Conservation (phyloP, 73 alveolate genomes). For the Paramecium caudatum region DNA sequence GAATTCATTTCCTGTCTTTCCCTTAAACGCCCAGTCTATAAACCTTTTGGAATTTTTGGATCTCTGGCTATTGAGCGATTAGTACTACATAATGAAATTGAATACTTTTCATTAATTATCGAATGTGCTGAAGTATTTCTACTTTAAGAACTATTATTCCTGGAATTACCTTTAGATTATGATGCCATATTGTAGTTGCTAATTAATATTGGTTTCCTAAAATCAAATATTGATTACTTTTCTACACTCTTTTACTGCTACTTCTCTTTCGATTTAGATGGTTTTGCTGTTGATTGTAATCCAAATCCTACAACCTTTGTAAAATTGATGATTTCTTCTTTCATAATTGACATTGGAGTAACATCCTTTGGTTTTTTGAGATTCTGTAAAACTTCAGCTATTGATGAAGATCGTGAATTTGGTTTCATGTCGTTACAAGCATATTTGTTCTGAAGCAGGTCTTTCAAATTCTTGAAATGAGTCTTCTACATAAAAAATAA, state of each 20-base stretch:
- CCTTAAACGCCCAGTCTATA: constrained; percentile 49
- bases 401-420: constrained; percentile 52
- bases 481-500: constrained; percentile 8
- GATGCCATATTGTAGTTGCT: not conserved
- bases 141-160: constrained; percentile 65
- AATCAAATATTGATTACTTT: constrained; percentile 42
- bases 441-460: constrained; percentile 53
- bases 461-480: constrained; percentile 49
- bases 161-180: constrained; percentile 52
- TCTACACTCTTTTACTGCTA: constrained; percentile 26
- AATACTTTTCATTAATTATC: constrained; percentile 26
- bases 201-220: constrained; percentile 18
- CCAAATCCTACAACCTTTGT: constrained; percentile 59
- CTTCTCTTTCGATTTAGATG: constrained; percentile 49
- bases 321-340: constrained; percentile 62
- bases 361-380: constrained; percentile 29
- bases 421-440: constrained; percentile 25
- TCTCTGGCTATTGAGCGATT: constrained; percentile 49
- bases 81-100: not conserved
- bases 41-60: constrained; percentile 52
- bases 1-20: constrained; percentile 52
- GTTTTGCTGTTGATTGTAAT: not conserved
- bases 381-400: constrained; percentile 52
- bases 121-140: constrained; percentile 69
- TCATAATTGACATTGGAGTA: constrained; percentile 17